Base-by-base conservation (phyloP, 2,329 filamentous ascomycete species). In the Thermothelomyces thermophilus region DNA sequence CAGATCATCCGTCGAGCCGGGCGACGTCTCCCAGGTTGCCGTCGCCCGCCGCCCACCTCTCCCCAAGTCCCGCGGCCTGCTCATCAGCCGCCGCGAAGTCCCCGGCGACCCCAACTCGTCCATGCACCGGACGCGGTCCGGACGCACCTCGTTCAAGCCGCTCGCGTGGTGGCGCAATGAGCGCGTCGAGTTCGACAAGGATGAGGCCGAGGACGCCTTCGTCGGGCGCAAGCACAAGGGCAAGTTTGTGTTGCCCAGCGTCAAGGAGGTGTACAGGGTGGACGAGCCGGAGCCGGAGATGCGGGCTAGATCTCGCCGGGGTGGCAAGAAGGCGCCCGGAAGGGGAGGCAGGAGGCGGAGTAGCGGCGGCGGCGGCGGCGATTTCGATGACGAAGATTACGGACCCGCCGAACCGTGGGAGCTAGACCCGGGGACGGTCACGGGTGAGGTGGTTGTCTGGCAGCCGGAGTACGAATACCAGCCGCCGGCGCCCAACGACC, bases 81-180 rank as follows among this genome's bases (percentile, higher is more conserved):
- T 80, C 20, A 77, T 77, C 44, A 64, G 73, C 36, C 70, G 70
- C 14, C 33, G 16, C 28, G 70, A 73, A 52, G 37, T 56, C 4
- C 61, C 58, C 1, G 63, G 59, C 31, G 71, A 72, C 26, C 35
- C 44, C 11, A 70, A 71, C 1, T 74, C 82, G 46, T 71, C 79
- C 54, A 56, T 61, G 40, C 73, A 73, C 26, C 77, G 74, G 39
- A 87, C 84, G 44, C 83, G 89, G 47, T 91, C 85, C 11, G 90
- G 89, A 2, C 81, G 93, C 50, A 80, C 82, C 46, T 88, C 87
- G 9, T 83, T 88, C 54, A 80, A 81, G 53, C 93, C 90, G 0
- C 69, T 96, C 30, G 82, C 87, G 22, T 95, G 79, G 64, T 97
- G 91, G 91, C 83, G 83, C 60, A 90, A 90, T 57, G 91, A 97